A percentile compares a stretch with the other conserved stretches of the same genome.
Conservation (phyloP, 2,329 filamentous ascomycete genomes). For the Claviceps sp. region DNA sequence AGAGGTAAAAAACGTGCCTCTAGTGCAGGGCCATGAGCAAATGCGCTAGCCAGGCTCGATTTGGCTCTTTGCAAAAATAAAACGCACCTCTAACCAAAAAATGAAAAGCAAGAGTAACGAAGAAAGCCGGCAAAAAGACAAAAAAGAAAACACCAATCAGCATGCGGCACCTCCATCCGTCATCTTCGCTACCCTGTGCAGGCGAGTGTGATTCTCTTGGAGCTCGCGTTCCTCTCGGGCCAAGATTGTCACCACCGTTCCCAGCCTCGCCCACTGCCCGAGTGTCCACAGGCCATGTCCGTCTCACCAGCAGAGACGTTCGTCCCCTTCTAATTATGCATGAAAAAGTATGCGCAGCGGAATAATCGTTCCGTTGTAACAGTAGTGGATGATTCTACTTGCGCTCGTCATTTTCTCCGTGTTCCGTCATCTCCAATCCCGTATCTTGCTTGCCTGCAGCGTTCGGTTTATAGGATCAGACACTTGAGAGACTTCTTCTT, state of each 20-base stretch:
- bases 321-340: slow-evolving; percentile 5
- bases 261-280: neutral
- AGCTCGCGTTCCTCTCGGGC: neutral
- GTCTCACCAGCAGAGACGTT: slow-evolving; percentile 2
- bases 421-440: neutral
- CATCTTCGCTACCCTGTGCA: neutral
- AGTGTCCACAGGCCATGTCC: slow-evolving; percentile 3
- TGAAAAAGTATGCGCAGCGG: slow-evolving; percentile 3
- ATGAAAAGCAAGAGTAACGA: neutral
- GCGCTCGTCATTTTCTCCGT: neutral
- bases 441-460: neutral
- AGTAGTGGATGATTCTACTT: neutral
- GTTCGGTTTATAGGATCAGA: slow-evolving; percentile 44
- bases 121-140: neutral
- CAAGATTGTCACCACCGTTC: neutral
- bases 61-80: slow-evolving; percentile 3
- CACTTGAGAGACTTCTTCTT: slow-evolving; percentile 68
- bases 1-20: neutral
- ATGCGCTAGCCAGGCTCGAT: neutral
- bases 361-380: slow-evolving; percentile 4
- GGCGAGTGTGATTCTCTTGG: neutral
- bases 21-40: neutral
- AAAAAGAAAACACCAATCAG: neutral
- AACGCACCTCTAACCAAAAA: slow-evolving; percentile 3
- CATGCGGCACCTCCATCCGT: neutral